Percentiles rank a stretch among this genome's conserved stretches.
These are phyloP conservation scores for Immersiporthe knoxdaviesiana DNA, from an alignment of 2,329 filamentous ascomycete species.

Conservation along the genomic window DNA sequence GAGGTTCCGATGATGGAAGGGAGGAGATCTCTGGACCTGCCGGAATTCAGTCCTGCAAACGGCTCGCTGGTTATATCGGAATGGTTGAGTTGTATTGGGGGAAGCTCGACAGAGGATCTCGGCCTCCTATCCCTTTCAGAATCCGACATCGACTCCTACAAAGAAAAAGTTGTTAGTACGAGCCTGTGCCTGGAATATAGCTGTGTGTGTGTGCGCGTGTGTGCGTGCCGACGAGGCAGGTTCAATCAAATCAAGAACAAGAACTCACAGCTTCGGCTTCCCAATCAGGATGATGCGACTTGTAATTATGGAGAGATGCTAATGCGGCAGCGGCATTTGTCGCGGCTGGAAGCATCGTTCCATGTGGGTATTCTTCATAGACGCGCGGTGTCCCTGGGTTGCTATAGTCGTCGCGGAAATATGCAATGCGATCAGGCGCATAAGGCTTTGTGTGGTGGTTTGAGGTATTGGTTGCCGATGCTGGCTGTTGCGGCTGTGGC, in stretches of 20 bases:
- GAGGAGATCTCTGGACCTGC: conserved; percentile 72
- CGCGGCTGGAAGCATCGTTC: conserved; percentile 66
- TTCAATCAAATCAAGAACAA: conserved; percentile 16
- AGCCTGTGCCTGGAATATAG: conserved; percentile 17
- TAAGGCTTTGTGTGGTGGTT: conserved; percentile 48
- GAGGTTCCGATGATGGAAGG: conserved; percentile 82
- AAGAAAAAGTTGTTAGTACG: conserved; percentile 2
- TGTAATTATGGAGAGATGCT: conserved; percentile 79
- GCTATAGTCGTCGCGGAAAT: conserved; percentile 68
- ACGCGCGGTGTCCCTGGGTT: conserved; percentile 70
- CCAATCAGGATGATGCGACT: conserved; percentile 71
- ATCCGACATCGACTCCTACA: conserved; percentile 73
- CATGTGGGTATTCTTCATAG: conserved; percentile 67
- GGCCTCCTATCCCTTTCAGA: conserved; percentile 66
- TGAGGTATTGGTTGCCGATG: conserved; percentile 32
- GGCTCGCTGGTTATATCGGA: conserved; percentile 74
- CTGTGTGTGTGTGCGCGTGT: too few relatives aligned
- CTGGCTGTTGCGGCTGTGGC: conserved; percentile 39
- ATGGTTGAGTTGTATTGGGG: conserved; percentile 64
- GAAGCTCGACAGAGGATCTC: conserved; percentile 72
- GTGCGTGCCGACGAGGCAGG: conserved; percentile 2
- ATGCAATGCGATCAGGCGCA: conserved; percentile 66
- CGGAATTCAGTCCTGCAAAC: conserved; percentile 63
- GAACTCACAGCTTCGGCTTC: conserved; percentile 74
- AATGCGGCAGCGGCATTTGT: conserved; percentile 84